Conservation (phyloP, 2,329 filamentous ascomycete species). For the Calonectria pseudoreteaudii region DNA sequence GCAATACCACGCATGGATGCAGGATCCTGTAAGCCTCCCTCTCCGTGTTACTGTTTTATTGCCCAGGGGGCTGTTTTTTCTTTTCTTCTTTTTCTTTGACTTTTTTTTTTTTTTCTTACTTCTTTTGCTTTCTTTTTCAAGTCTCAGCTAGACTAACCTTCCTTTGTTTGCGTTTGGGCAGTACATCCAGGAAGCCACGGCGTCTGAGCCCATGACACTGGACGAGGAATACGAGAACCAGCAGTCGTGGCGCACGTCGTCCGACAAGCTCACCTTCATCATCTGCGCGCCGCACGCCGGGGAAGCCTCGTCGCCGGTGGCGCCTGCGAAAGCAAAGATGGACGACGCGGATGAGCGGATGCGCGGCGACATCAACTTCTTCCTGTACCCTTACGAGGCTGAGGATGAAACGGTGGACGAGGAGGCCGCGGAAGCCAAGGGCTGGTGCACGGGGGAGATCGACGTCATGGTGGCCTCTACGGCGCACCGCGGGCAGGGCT, state of each 20-base stretch:
- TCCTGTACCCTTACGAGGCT: slow-evolving; percentile 73
- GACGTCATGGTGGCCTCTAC: slow-evolving; percentile 86
- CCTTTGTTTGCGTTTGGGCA: slow-evolving; percentile 43
- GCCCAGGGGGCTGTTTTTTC: not conserved
- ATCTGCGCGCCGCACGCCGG: slow-evolving; percentile 69
- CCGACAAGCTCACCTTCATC: slow-evolving; percentile 94
- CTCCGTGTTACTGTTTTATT: not conserved
- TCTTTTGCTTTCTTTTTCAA: not conserved
- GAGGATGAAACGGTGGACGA: slow-evolving; percentile 45
- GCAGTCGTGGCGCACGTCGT: slow-evolving; percentile 82
- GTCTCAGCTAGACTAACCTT: not conserved
- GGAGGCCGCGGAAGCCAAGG: slow-evolving; percentile 13
- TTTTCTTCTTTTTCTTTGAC: not conserved
- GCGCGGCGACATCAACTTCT: slow-evolving; percentile 85
- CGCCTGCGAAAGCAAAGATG: slow-evolving; percentile 47
- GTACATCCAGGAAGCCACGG: slow-evolving; percentile 85
- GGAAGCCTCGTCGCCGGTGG: not conserved
- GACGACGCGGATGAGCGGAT: slow-evolving; percentile 69
- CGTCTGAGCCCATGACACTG: slow-evolving; percentile 85
- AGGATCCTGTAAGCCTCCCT: slow-evolving; percentile 71
- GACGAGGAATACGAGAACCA: slow-evolving; percentile 93
- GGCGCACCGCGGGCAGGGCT: slow-evolving; percentile 69
- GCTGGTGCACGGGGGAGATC: slow-evolving; percentile 73
- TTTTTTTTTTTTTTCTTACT: not conserved
- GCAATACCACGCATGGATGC: slow-evolving; percentile 92